A percentile compares a stretch with the other conserved stretches of the same genome.
Conservation (phyloP, 192 early-diverging fungal species). For the Coemansia sp. region DNA sequence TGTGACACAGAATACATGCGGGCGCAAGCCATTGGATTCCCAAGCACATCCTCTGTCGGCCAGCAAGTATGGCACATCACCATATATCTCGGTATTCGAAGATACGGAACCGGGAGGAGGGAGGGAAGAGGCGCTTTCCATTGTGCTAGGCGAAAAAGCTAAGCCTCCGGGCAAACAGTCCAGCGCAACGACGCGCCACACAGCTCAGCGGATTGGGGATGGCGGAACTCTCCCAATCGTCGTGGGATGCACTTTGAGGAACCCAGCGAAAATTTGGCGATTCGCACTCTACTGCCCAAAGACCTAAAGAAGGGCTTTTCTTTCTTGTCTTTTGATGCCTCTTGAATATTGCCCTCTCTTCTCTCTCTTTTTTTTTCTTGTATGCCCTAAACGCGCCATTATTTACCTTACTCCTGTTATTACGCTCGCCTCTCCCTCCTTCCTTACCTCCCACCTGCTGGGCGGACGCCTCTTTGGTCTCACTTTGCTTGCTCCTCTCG, state of each 20-base stretch:
- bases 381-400: conserved; percentile 3
- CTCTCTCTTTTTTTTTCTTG: conserved; percentile 4
- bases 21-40: neutral
- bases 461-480: neutral
- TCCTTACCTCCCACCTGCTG: neutral
- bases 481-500: neutral
- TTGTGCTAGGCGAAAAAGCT: neutral
- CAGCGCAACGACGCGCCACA: conserved; percentile 1
- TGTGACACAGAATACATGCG: neutral
- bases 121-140: neutral
- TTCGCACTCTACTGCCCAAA: neutral
- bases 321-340: neutral
- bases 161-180: conserved; percentile 1
- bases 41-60: neutral
- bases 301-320: conserved; percentile 3
- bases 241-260: neutral
- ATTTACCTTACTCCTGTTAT: neutral
- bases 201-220: neutral
- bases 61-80: conserved; percentile 13
- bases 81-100: neutral
- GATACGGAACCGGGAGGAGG: neutral
- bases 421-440: neutral
- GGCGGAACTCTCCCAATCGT: neutral
- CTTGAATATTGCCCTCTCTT: conserved; percentile 1
- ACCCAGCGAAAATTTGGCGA: neutral